Base-by-base conservation (phyloP, 73 alveolate species). In the Chromera velia region DNA sequence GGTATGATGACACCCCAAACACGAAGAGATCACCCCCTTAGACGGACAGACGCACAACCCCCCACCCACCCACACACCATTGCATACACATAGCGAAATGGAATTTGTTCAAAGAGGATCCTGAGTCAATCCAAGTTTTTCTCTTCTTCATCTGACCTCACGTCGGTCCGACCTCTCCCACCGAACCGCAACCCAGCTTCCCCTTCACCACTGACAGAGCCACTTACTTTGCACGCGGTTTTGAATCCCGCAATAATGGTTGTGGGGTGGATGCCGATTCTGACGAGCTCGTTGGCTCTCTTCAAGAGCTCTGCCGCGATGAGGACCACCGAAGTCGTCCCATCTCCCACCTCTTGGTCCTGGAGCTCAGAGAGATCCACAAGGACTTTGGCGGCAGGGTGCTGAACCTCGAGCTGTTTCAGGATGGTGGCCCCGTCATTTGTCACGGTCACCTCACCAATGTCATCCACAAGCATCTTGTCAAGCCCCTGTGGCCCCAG, bases 401-500 rank as follows among this genome's bases (percentile, higher is more conserved):
- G 99, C 80, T 94, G 96, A 68, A 96, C 97, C 87, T 95, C 93
- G 64, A 96, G 90, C 81, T 92, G 94, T 76, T 90, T 93, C 46
- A 96, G 80, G 80, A 96, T 94, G 34, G 99, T 96, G 75, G 99
- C 99, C 22, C 99, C 99, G 75, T 96, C 99, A 74, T 96, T 96
- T 49, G 99, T 94, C 70, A 96, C 93, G 73, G 96, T 91, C 33
- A 96, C 99, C 76, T 96, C 99, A 34, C 99, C 99, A 65, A 96
- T 91, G 64, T 92, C 98, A 77, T 96, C 98, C 88, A 96, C 99
- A 63, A 96, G 90, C 99, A 96, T 96, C 85, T 96, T 96, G 82
- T 96, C 99, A 48, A 96, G 91, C 28, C 99, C 99, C 81, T 96
- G 96, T 13, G 99, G 99, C 40, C 99, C 99, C 77, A 96, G 89